phyloP scores from a whole-genome alignment of 139 green algal genomes.

The Chlamydomonas applanata region DNA sequence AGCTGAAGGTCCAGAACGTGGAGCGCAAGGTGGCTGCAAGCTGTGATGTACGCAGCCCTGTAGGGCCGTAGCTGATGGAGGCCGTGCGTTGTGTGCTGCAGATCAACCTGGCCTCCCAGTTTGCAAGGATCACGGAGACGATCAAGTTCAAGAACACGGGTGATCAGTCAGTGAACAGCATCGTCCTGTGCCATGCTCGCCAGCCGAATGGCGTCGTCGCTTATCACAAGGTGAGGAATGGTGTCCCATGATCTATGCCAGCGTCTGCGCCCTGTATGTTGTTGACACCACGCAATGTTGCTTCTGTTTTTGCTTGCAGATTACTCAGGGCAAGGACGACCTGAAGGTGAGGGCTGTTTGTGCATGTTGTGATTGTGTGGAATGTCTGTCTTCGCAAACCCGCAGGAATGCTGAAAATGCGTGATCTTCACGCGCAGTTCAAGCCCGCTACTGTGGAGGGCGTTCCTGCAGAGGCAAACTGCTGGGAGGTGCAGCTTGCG shows the following conservation, averaged over 20 bases:
- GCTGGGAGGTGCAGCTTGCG: conserved; percentile 39
- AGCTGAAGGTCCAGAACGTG: too few relatives aligned
- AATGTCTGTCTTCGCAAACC: neutral
- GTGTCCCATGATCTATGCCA: neutral
- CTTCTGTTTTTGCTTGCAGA: neutral
- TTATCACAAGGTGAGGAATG: conserved; percentile 41
- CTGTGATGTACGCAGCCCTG: too few relatives aligned
- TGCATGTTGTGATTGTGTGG: neutral
- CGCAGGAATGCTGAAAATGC: neutral
- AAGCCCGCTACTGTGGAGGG: neutral
- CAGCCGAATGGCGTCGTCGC: conserved; percentile 11
- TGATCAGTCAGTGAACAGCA: neutral
- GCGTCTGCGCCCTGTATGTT: too few relatives aligned
- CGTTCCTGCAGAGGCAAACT: conserved; percentile 37
- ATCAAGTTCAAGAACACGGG: conserved; percentile 54
- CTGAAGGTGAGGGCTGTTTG: conserved; percentile 5
- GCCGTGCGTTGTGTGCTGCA: conserved; percentile 3
- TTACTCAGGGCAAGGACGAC: conserved; percentile 12
- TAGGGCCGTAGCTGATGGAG: neutral
- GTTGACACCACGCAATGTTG: neutral
- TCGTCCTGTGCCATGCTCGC: conserved; percentile 41
- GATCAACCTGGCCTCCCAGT: conserved; percentile 41
- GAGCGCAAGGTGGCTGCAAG: too few relatives aligned
- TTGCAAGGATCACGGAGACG: conserved; percentile 36
- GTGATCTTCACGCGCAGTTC: neutral